Conservation (phyloP, 768 basidiomycete genomes). For the Tylopilus sp. region DNA sequence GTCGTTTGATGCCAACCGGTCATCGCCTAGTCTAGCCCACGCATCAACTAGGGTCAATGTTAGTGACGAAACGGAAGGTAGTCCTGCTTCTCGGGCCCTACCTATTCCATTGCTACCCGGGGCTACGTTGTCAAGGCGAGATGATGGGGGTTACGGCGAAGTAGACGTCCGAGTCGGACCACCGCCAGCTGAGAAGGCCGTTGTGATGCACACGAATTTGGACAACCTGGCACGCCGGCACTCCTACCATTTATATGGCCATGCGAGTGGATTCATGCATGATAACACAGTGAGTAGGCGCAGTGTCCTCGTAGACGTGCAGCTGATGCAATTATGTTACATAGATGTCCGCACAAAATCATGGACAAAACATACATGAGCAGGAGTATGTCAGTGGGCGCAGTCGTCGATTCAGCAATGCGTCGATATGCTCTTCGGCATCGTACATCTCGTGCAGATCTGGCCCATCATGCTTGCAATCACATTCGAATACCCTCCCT, state of each 20-base stretch:
- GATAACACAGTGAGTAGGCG: constrained; percentile 8
- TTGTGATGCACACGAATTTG: not conserved
- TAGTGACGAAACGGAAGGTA: constrained; percentile 1
- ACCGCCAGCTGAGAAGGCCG: not conserved
- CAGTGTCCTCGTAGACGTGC: not conserved
- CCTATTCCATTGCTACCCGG: not conserved
- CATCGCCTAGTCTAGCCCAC: not conserved
- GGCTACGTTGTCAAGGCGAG: not conserved
- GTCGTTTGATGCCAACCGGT: constrained; percentile 11
- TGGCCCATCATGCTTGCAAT: constrained; percentile 19
- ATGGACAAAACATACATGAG: not conserved
- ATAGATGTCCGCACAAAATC: constrained; percentile 4
- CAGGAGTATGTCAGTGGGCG: not conserved
- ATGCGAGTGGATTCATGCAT: not conserved
- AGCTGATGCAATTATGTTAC: not conserved
- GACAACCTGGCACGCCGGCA: not conserved
- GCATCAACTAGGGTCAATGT: not conserved
- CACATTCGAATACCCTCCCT: constrained; percentile 15
- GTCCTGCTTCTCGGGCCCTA: not conserved
- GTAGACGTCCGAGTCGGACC: constrained; percentile 1
- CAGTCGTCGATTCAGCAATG: constrained; percentile 19
- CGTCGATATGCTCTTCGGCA: constrained; percentile 12
- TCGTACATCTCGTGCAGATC: constrained; percentile 23
- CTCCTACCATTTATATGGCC: not conserved
- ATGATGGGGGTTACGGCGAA: not conserved